Percentiles rank a stretch among this genome's conserved stretches.
phyloP scores from a whole-genome alignment of 2,329 filamentous ascomycete genomes.

The Botrytis aclada region DNA sequence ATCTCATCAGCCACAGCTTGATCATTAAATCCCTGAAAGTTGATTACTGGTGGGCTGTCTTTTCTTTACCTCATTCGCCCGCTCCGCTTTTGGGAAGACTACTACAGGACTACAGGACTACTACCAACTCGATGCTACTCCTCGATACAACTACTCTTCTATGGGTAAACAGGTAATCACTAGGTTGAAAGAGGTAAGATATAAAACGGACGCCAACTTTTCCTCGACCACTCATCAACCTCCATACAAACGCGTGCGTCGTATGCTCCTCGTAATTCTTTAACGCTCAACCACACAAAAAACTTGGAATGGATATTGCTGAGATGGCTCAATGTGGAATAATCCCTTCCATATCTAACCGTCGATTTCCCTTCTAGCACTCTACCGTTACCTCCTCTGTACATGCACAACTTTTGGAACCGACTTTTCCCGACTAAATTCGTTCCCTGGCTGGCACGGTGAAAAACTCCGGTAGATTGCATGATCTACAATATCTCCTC shows the following conservation, averaged over 20 bases:
- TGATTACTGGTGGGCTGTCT: background rate
- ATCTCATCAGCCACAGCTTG: constrained; percentile 15
- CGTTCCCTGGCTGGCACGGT: background rate
- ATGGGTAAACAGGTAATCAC: background rate
- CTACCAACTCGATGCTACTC: no score
- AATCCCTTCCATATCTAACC: background rate
- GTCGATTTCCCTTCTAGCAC: background rate
- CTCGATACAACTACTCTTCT: background rate
- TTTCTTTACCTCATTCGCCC: background rate
- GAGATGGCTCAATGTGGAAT: background rate
- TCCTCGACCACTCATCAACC: background rate
- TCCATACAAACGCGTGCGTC: constrained; percentile 2
- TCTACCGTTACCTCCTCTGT: background rate
- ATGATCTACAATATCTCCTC: background rate
- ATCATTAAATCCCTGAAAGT: background rate
- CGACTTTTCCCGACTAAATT: background rate
- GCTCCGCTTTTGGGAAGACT: background rate
- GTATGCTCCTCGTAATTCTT: background rate
- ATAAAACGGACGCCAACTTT: background rate
- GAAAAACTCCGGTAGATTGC: background rate
- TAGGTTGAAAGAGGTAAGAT: background rate
- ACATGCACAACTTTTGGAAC: background rate
- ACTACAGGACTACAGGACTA: no score
- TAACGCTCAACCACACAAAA: background rate
- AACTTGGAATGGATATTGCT: background rate